Evolutionary conservation across 306 rosid genomes (phyloP), one percentile per base, ranked within the genome.

Genomic region (Prunus mume): DNA sequence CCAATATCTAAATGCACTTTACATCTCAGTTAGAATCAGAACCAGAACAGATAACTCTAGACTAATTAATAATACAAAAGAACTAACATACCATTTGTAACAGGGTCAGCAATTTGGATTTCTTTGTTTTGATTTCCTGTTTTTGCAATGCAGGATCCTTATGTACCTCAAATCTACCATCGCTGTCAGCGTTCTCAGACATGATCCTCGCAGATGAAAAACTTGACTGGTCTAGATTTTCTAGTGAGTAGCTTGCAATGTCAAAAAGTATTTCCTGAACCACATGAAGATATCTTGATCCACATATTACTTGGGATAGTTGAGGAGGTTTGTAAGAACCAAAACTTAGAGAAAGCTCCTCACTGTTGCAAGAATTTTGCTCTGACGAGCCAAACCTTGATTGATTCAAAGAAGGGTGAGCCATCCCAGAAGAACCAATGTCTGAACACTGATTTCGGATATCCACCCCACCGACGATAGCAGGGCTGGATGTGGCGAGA

Each of bases 231-330:
- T 84, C 90, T 7, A 86, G 62, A 76, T 82, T 87, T 56, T 88
- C 93, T 60, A 89, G 82, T 3, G 98, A 82, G 82, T 80, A 88
- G 64, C 81, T 81, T 49, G 96, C 95, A 68, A 92, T 81, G 70
- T 92, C 93, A 68, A 92, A 85, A 28, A 95, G 93, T 69, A 89
- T 82, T 19, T 92, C 97, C 81, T 90, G 98, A 71, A 88, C 79
- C 46, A 82, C 95, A 5, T 73, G 73, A 38, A 95, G 94, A 84
- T 90, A 95, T 76, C 82, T 86, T 1, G 98, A 95, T 73, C 90
- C 96, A 34, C 80, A 68, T 57, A 91, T 76, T 12, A 65, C 80
- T 12, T 80, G 89, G 6, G 90, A 85, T 83, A 87, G 85, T 45
- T 66, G 81, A 7, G 84, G 82, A 30, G 83, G 66, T 71, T 76